phyloP scores from a whole-genome alignment of 805 yeast species.

The Lipomyces starkeyi region DNA sequence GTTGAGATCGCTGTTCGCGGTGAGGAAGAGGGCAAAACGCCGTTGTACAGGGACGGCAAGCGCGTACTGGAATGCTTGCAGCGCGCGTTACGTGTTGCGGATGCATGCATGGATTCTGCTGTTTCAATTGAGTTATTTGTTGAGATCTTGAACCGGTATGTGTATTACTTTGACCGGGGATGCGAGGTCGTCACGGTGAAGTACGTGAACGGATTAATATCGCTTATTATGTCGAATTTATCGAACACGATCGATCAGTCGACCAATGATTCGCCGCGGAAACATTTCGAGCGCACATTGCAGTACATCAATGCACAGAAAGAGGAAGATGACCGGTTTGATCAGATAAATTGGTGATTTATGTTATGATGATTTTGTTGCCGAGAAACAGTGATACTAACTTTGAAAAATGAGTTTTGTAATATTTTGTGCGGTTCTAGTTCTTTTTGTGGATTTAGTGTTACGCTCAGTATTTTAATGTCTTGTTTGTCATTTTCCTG shows the following conservation, averaged over 20 bases:
- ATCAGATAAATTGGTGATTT: constrained; percentile 34
- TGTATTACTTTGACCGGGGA: constrained; percentile 85
- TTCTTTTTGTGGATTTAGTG: not conserved
- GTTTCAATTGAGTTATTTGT: constrained; percentile 82
- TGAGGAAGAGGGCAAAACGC: constrained; percentile 53
- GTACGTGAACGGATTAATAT: constrained; percentile 85
- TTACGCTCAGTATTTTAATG: constrained; percentile 1
- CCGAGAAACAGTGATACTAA: not conserved
- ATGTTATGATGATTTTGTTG: not conserved
- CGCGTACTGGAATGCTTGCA: constrained; percentile 91
- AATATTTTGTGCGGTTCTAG: not conserved
- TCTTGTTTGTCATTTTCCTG: not conserved
- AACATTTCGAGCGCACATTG: constrained; percentile 74
- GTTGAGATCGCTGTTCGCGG: constrained; percentile 61
- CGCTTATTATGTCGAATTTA: constrained; percentile 60
- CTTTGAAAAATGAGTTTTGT: not conserved
- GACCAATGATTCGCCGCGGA: constrained; percentile 50
- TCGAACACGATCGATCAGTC: constrained; percentile 37
- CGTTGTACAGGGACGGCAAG: constrained; percentile 58
- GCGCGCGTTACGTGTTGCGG: constrained; percentile 86
- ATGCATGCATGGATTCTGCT: constrained; percentile 83
- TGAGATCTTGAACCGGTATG: constrained; percentile 84
- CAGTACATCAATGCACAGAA: constrained; percentile 72
- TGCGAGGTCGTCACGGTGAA: constrained; percentile 68
- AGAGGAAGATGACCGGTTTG: constrained; percentile 66